Percentiles rank a stretch among this genome's conserved stretches.
Evolutionary conservation across 2,329 filamentous ascomycete genomes (phyloP).

Genomic region (Aspergillus brasiliensis): DNA sequence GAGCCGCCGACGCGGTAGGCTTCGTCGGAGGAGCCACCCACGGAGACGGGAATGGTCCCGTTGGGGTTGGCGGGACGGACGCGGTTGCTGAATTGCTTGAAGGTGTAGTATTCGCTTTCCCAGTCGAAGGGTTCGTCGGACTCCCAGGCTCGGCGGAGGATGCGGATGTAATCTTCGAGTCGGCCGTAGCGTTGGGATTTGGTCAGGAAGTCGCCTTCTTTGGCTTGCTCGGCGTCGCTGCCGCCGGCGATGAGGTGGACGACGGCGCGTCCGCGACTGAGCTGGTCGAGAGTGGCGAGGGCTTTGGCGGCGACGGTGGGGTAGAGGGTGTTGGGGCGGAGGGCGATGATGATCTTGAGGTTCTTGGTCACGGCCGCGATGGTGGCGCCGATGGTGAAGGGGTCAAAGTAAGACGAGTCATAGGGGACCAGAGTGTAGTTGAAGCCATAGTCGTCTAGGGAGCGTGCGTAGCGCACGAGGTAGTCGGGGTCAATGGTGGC

Average conservation of each 20-base stretch:
- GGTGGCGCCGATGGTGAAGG: constrained; percentile 61
- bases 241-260: constrained; percentile 67
- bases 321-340: constrained; percentile 63
- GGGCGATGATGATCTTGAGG: constrained; percentile 62
- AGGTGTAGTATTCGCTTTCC: constrained; percentile 62
- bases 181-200: constrained; percentile 62
- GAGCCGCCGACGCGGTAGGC: constrained; percentile 62
- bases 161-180: constrained; percentile 64
- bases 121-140: constrained; percentile 62
- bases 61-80: constrained; percentile 58
- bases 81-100: constrained; percentile 59
- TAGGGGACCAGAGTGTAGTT: constrained; percentile 66
- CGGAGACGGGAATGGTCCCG: constrained; percentile 59
- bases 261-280: constrained; percentile 59
- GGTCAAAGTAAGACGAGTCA: constrained; percentile 57
- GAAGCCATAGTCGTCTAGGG: constrained; percentile 62
- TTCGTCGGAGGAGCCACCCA: constrained; percentile 61
- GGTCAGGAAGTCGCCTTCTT: constrained; percentile 61
- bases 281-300: constrained; percentile 63
- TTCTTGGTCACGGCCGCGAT: constrained; percentile 61
- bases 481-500: constrained; percentile 58
- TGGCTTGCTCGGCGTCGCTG: constrained; percentile 61
- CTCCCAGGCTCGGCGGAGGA: constrained; percentile 60
- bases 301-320: constrained; percentile 65
- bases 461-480: constrained; percentile 58